Conservation (phyloP, 2,329 filamentous ascomycete genomes). For the Fonsecaea erecta region DNA sequence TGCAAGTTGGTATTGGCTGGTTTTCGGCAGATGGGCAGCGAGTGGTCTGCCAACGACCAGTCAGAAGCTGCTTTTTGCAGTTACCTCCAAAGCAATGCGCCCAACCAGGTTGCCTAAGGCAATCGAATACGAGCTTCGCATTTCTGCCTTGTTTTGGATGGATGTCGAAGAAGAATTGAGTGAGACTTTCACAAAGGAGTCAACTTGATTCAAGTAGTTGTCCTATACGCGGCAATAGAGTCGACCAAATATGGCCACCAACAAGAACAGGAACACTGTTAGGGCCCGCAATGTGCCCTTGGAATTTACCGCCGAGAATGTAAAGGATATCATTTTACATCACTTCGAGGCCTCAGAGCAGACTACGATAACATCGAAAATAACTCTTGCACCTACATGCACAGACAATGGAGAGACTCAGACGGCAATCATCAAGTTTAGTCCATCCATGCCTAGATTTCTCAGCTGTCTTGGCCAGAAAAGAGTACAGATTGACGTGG, state of each 20-base stretch:
- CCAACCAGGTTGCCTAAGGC: background rate
- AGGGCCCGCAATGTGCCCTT: background rate
- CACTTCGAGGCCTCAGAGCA: background rate
- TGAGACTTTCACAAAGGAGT: background rate
- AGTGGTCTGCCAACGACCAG: background rate
- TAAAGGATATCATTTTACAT: background rate
- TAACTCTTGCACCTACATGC: conserved; percentile 1
- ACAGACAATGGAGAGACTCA: background rate
- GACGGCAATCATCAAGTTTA: background rate
- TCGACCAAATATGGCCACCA: background rate
- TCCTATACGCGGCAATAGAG: background rate
- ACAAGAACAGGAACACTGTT: background rate
- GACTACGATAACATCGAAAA: background rate
- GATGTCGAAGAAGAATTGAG: background rate
- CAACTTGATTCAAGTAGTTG: background rate
- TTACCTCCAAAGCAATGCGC: background rate
- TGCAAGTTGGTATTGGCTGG: background rate
- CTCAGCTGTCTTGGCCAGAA: background rate
- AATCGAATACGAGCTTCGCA: background rate
- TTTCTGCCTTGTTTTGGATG: background rate
- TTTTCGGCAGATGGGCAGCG: background rate
- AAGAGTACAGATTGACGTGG: background rate
- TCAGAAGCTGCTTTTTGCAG: background rate
- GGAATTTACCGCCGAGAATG: background rate
- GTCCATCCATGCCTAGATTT: background rate